phyloP scores from a whole-genome alignment of 139 green algal genomes.

The Closterium sp. region DNA sequence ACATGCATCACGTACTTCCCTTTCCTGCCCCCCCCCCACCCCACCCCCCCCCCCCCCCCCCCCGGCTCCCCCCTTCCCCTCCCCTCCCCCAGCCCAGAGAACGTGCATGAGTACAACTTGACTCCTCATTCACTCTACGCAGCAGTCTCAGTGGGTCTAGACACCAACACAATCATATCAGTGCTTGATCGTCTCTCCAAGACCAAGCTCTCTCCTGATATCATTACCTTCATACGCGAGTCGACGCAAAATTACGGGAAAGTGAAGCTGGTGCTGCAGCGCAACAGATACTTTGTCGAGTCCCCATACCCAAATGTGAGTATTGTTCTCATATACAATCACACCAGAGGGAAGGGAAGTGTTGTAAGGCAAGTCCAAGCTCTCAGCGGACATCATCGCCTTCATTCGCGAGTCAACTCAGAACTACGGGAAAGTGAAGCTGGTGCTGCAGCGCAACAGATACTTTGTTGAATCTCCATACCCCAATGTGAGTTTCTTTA shows the following conservation, averaged over 20 bases:
- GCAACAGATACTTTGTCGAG: conserved; percentile 94
- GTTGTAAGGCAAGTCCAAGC: conserved; percentile 65
- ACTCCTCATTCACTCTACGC: conserved; percentile 96
- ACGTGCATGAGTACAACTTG: conserved; percentile 90
- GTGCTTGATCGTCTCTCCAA: conserved; percentile 85
- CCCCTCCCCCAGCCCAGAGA: conserved; percentile 66
- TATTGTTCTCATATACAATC: too few species aligned
- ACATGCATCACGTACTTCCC: background rate
- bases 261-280: conserved; percentile 95
- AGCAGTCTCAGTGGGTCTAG: conserved; percentile 90
- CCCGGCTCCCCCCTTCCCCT: too few species aligned
- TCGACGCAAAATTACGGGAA: conserved; percentile 94
- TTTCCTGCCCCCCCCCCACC: too few species aligned
- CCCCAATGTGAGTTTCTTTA: conserved; percentile 50
- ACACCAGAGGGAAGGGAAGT: too few species aligned
- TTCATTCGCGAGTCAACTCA: conserved; percentile 86
- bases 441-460: conserved; percentile 91
- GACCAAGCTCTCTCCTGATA: conserved; percentile 32
- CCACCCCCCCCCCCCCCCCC: too few species aligned
- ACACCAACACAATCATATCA: conserved; percentile 85
- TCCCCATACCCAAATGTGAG: conserved; percentile 45
- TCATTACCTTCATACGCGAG: conserved; percentile 75
- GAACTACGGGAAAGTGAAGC: conserved; percentile 97
- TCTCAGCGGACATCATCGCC: conserved; percentile 40
- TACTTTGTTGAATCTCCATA: conserved; percentile 70